Conservation (phyloP, 768 basidiomycete species). For the Mycena amicta region DNA sequence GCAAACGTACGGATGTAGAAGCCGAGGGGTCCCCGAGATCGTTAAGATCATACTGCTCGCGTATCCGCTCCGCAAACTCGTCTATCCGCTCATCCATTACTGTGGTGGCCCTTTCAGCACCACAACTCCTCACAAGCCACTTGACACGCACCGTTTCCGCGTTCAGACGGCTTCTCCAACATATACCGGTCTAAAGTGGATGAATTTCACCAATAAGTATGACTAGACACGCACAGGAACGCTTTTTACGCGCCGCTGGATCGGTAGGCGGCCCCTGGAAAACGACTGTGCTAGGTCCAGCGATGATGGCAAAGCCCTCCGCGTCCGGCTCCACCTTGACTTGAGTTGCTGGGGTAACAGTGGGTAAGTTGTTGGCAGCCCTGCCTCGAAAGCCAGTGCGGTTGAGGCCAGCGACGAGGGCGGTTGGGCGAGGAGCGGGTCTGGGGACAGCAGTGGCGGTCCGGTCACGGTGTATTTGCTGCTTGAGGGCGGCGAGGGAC, state of each 20-base stretch:
- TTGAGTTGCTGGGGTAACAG: constrained; percentile 20
- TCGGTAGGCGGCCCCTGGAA: constrained; percentile 46
- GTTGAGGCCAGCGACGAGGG: constrained; percentile 35
- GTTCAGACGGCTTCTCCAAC: constrained; percentile 87
- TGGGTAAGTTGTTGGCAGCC: constrained; percentile 30
- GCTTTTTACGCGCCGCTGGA: constrained; percentile 41
- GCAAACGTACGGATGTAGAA: constrained; percentile 43
- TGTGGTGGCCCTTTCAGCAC: constrained; percentile 30
- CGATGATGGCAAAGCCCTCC: constrained; percentile 27
- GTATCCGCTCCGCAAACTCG: constrained; percentile 75
- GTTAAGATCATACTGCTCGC: constrained; percentile 64
- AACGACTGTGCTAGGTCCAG: constrained; percentile 31
- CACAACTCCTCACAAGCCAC: neutral
- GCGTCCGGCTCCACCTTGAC: constrained; percentile 40
- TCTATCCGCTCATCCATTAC: constrained; percentile 88
- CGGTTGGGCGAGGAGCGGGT: constrained; percentile 31
- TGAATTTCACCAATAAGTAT: neutral
- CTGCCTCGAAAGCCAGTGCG: constrained; percentile 28
- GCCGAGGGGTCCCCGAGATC: constrained; percentile 77
- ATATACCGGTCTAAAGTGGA: constrained; percentile 85
- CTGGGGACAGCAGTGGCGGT: constrained; percentile 24
- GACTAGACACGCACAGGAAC: constrained; percentile 54
- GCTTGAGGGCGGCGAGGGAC: constrained; percentile 48
- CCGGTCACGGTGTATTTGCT: constrained; percentile 51
- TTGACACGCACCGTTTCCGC: constrained; percentile 68